Evolutionary conservation across 768 basidiomycete species (phyloP).

Genomic region (Kwoniella shandongensis): DNA sequence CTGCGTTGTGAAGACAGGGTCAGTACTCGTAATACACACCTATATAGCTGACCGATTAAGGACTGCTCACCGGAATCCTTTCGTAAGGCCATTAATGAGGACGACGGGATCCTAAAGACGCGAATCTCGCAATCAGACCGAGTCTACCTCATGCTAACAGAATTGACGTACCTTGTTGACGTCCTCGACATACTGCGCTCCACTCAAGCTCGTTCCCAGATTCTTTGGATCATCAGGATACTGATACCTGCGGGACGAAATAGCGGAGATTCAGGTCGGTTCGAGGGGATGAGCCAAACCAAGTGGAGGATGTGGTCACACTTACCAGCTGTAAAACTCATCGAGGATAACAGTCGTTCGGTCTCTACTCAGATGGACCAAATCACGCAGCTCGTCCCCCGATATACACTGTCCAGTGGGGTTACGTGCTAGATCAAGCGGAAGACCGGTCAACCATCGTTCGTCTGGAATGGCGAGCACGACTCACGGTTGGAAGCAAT

Average conservation of each 20-base stretch:
- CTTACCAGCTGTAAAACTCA: conserved; percentile 83
- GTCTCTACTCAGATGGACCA: conserved; percentile 71
- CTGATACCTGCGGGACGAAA: conserved; percentile 60
- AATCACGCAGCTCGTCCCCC: conserved; percentile 75
- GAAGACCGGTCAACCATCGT: no score
- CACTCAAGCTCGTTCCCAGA: conserved; percentile 74
- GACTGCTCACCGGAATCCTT: conserved; percentile 69
- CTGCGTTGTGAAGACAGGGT: conserved; percentile 1
- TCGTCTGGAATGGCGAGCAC: neutral
- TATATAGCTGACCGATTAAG: neutral
- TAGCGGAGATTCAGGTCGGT: neutral
- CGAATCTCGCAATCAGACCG: neutral
- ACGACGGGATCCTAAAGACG: conserved; percentile 66
- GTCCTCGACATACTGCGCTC: conserved; percentile 79
- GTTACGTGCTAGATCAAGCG: conserved; percentile 63
- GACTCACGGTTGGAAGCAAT: conserved; percentile 73
- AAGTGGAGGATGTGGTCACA: neutral
- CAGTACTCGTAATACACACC: neutral
- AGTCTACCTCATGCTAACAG: conserved; percentile 10
- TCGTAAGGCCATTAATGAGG: conserved; percentile 89
- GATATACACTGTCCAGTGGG: conserved; percentile 87
- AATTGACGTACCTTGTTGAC: conserved; percentile 65
- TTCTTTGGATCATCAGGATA: conserved; percentile 77
- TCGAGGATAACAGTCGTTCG: conserved; percentile 65
- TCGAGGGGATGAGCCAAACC: neutral